A percentile compares a stretch with the other conserved stretches of the same genome.
These are phyloP conservation scores for Astragalus membranaceus DNA, from an alignment of 306 rosid species.

Conservation along the genomic window DNA sequence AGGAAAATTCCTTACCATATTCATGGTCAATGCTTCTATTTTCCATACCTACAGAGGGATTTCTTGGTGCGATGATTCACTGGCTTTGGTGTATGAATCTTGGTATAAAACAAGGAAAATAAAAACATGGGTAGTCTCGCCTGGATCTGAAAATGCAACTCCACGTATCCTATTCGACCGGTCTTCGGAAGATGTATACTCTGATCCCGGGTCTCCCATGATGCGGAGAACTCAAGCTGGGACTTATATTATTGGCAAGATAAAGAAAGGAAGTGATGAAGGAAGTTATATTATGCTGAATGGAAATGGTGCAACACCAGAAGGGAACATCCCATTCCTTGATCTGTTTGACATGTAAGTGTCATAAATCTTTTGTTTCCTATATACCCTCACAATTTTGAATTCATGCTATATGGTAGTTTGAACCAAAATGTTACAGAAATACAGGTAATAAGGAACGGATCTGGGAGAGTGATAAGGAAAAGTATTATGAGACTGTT, in stretches of 20 bases:
- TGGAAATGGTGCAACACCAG: constrained; percentile 90
- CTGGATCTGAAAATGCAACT: constrained; percentile 58
- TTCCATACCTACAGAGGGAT: constrained; percentile 63
- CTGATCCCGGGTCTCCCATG: constrained; percentile 99
- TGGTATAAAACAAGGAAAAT: constrained; percentile 87
- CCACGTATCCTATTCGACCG: constrained; percentile 86
- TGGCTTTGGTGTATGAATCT: constrained; percentile 91
- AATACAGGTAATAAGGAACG: constrained; percentile 81
- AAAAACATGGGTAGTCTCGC: constrained; percentile 83
- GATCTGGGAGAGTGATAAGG: constrained; percentile 89
- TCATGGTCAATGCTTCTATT: constrained; percentile 1
- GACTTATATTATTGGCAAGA: constrained; percentile 70
- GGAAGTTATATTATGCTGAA: constrained; percentile 63
- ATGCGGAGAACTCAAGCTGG: constrained; percentile 80
- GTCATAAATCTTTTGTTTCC: constrained; percentile 23
- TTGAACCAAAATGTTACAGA: constrained; percentile 58
- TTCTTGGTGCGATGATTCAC: constrained; percentile 89
- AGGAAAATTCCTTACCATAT: constrained; percentile 4
- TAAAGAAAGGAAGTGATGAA: constrained; percentile 61
- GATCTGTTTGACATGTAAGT: constrained; percentile 95
- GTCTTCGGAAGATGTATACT: constrained; percentile 95
- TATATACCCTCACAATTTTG: not conserved
- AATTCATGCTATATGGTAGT: constrained; percentile 18
- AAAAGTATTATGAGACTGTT: constrained; percentile 74
- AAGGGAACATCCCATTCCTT: constrained; percentile 93